Evolutionary conservation across 208 protist genomes (phyloP).

Genomic region (Trypanosoma platydactyli): DNA sequence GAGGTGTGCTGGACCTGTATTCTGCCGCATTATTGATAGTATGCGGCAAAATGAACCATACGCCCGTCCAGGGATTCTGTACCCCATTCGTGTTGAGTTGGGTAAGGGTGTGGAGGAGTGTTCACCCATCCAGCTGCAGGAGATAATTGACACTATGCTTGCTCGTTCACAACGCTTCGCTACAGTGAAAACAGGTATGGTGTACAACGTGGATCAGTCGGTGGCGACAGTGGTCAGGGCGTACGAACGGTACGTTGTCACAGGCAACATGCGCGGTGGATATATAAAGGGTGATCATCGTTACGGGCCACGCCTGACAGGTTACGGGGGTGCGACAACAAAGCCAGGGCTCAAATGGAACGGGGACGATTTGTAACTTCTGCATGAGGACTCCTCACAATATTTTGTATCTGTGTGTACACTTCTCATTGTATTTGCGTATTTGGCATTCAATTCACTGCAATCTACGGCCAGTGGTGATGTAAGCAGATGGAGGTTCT

Average conservation of each 20-base stretch:
- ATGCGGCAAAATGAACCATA: slow-evolving; percentile 71
- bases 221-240: slow-evolving; percentile 58
- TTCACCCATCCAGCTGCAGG: slow-evolving; percentile 60
- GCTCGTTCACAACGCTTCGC: slow-evolving; percentile 69
- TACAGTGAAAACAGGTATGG: slow-evolving; percentile 66
- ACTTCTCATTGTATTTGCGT: slow-evolving; percentile 3
- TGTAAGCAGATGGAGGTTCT: no score
- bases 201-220: slow-evolving; percentile 70
- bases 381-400: neutral
- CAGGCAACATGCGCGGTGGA: slow-evolving; percentile 84
- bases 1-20: slow-evolving; percentile 49
- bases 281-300: slow-evolving; percentile 86
- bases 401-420: slow-evolving; percentile 2
- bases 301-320: slow-evolving; percentile 80
- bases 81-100: slow-evolving; percentile 81
- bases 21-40: slow-evolving; percentile 79
- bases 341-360: slow-evolving; percentile 87
- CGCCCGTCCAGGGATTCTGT: slow-evolving; percentile 66
- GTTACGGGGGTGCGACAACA: slow-evolving; percentile 78
- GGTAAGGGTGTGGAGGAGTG: slow-evolving; percentile 62
- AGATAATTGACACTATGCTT: slow-evolving; percentile 64
- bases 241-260: slow-evolving; percentile 79
- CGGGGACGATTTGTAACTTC: slow-evolving; percentile 72
- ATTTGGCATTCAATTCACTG: neutral
- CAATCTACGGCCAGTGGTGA: no score